These are phyloP conservation scores for Porodaedalea pini DNA, from an alignment of 1,284 basidiomycete species.

Conservation along the genomic window DNA sequence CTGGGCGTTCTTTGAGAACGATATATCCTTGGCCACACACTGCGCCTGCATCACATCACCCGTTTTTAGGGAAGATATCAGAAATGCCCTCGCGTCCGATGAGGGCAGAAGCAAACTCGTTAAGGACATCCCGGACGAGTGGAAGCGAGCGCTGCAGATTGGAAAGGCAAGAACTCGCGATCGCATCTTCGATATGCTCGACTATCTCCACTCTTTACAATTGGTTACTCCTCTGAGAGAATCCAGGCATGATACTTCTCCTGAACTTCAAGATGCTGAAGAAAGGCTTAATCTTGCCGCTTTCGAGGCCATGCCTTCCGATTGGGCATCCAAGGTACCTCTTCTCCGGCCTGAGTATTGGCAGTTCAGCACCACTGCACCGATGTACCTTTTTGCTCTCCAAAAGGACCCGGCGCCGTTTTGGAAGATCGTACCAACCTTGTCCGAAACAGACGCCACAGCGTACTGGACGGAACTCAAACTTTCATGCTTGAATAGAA, in stretches of 20 bases:
- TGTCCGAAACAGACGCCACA: slow-evolving; percentile 36
- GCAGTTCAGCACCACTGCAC: slow-evolving; percentile 51
- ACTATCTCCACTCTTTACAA: slow-evolving; percentile 49
- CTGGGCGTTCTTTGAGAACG: slow-evolving; percentile 52
- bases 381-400: slow-evolving; percentile 56
- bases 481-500: slow-evolving; percentile 38
- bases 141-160: slow-evolving; percentile 51
- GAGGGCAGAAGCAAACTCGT: slow-evolving; percentile 47
- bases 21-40: slow-evolving; percentile 56
- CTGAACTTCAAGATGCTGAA: slow-evolving; percentile 39
- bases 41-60: slow-evolving; percentile 58
- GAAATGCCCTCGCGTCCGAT: slow-evolving; percentile 41
- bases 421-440: slow-evolving; percentile 44
- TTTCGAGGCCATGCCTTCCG: slow-evolving; percentile 40
- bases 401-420: slow-evolving; percentile 51
- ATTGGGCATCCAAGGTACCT: slow-evolving; percentile 29
- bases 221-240: slow-evolving; percentile 53
- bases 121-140: slow-evolving; percentile 43
- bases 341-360: slow-evolving; percentile 53
- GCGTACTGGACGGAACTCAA: slow-evolving; percentile 58
- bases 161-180: slow-evolving; percentile 53
- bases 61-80: slow-evolving; percentile 49
- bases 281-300: slow-evolving; percentile 39
- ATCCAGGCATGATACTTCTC: slow-evolving; percentile 39
- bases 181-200: slow-evolving; percentile 57